These are phyloP conservation scores for Trichoderma lentiforme DNA, from an alignment of 2,329 filamentous ascomycete species.

Conservation along the genomic window DNA sequence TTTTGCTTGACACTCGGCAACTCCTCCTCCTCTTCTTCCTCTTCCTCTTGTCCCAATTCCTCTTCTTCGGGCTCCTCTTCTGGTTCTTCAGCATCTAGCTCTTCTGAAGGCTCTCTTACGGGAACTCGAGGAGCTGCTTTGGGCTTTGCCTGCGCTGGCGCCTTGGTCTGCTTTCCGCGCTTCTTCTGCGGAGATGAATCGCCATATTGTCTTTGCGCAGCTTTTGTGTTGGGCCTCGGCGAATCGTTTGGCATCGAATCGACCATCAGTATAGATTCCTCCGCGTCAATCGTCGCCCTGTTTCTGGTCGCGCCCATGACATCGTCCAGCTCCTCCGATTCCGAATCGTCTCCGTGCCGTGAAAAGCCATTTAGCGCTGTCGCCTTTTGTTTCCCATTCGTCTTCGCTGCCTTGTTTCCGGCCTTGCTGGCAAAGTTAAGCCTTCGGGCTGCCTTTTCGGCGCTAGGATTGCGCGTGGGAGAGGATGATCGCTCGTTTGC, in stretches of 20 bases:
- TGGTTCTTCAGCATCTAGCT: constrained; percentile 12
- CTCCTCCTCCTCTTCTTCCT: neutral
- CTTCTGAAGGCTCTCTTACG: neutral
- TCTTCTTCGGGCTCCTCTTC: constrained; percentile 19
- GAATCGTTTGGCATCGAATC: constrained; percentile 29
- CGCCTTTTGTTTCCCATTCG: constrained; percentile 26
- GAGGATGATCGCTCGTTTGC: constrained; percentile 47
- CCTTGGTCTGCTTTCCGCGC: constrained; percentile 4
- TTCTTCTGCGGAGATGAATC: constrained; percentile 17
- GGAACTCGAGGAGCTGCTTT: constrained; percentile 12
- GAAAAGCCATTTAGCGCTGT: constrained; percentile 26
- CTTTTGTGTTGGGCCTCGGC: neutral
- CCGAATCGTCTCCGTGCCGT: constrained; percentile 29
- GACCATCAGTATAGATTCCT: constrained; percentile 45
- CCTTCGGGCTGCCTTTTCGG: constrained; percentile 41
- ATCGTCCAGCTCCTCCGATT: constrained; percentile 21
- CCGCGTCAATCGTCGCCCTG: constrained; percentile 28
- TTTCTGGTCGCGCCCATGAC: constrained; percentile 27
- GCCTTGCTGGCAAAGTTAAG: constrained; percentile 48
- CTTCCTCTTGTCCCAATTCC: neutral
- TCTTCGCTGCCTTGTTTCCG: constrained; percentile 20
- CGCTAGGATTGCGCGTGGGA: constrained; percentile 40
- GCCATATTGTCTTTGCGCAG: constrained; percentile 19
- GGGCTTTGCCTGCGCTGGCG: neutral
- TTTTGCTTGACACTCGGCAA: constrained; percentile 18